Base-by-base conservation (phyloP, 2,329 filamentous ascomycete genomes). In the Epichloe festucae region DNA sequence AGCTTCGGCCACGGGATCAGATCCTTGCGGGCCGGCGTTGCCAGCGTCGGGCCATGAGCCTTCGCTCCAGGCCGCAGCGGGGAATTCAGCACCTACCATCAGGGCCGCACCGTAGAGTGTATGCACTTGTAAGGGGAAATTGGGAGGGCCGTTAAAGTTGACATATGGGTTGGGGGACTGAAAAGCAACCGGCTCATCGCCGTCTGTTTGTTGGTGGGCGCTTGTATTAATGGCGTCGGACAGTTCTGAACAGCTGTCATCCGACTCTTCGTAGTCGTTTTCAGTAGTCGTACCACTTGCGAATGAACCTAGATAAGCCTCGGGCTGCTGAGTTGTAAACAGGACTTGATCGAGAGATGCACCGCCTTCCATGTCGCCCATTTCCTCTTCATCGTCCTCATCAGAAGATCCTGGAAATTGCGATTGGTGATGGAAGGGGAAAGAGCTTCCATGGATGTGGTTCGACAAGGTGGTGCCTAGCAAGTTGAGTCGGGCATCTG, bases 341-440 rank as follows among this genome's bases (percentile, higher is more conserved):
- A 39, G 6, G 45, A 46, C 41, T 27, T 48, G 51, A 43, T 61
- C 51, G 11, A 66, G 51, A 36, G 62, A 57, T 48, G 57, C 63
- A 44, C 66, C 65, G 31, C 64, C 63, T 50, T 68, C 65, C 50
- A 59, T 62, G 21, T 68, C 67, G 58, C 62, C 66, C 63, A 69
- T 64, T 38, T 62, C 62, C 36, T 63, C 52, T 39, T 67, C 65
- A 55, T 63, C 56, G 35, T 62, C 60, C 34, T 46, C 51, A 23
- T 38, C 38, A 56, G 52, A 19, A 56, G 53, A 14, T 57, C 44
- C 46, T 59, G 53, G 41, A 10, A 10, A 31, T 39, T 34, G 48
- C 34, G 34, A 49, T 17, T 39, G 46, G 19, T 48, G 14, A 23
- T 48, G 44, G 23, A 27, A 43, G 34, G 23, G 35, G 23, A n/a